phyloP scores from a whole-genome alignment of 2,329 filamentous ascomycete genomes.

The Graphium sp. region DNA sequence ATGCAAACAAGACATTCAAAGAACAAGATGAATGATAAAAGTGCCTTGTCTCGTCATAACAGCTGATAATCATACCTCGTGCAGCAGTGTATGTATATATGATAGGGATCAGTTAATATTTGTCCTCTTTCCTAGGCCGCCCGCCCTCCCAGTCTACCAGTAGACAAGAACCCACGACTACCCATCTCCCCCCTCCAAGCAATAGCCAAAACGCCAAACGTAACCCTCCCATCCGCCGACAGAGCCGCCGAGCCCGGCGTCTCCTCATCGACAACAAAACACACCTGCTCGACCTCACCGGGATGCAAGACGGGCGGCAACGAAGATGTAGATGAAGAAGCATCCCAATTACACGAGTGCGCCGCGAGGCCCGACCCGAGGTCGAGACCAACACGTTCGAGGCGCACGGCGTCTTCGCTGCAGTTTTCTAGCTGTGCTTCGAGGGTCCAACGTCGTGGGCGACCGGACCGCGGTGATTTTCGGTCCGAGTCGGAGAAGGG shows the following conservation, averaged over 20 bases:
- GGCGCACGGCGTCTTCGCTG: conserved; percentile 63
- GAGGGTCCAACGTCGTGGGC: conserved; percentile 46
- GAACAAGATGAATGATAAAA: no score
- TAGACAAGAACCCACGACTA: conserved; percentile 72
- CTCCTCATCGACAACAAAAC: conserved; percentile 40
- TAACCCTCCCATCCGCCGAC: conserved; percentile 36
- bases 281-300: conserved; percentile 48
- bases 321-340: conserved; percentile 17
- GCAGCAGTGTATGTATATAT: no score
- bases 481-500: conserved; percentile 16
- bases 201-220: conserved; percentile 69
- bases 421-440: conserved; percentile 95
- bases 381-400: conserved; percentile 49
- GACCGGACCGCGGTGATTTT: conserved; percentile 13
- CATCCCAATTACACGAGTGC: conserved; percentile 40
- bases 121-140: no score
- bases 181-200: conserved; percentile 86
- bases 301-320: conserved; percentile 38
- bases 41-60: no score
- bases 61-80: no score
- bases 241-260: conserved; percentile 16
- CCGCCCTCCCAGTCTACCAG: no score
- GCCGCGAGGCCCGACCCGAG: conserved; percentile 31
- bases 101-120: no score
- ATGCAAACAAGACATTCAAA: no score